These are phyloP conservation scores for Rickenella mellea DNA, from an alignment of 768 basidiomycete species.

Conservation along the genomic window DNA sequence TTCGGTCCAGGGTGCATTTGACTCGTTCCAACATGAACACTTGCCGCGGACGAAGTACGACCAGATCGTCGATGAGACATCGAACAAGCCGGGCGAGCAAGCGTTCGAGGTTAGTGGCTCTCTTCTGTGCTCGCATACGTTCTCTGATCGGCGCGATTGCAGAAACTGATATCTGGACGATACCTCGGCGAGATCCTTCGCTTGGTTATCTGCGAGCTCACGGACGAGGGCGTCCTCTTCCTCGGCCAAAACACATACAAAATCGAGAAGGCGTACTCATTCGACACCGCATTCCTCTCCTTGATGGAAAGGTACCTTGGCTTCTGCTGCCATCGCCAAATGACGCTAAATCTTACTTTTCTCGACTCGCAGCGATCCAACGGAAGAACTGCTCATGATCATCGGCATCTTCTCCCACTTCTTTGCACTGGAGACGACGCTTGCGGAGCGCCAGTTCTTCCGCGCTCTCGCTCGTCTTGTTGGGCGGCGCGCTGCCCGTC, in stretches of 20 bases:
- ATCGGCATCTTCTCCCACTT: slow-evolving; percentile 97
- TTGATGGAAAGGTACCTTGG: slow-evolving; percentile 80
- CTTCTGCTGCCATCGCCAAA: background rate
- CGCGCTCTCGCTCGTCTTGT: slow-evolving; percentile 84
- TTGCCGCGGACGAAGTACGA: slow-evolving; percentile 96
- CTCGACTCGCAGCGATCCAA: slow-evolving; percentile 62
- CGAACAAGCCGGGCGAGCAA: slow-evolving; percentile 96
- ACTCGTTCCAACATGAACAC: slow-evolving; percentile 90
- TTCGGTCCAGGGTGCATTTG: slow-evolving; percentile 77
- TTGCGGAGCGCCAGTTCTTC: slow-evolving; percentile 97
- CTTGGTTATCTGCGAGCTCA: slow-evolving; percentile 89
- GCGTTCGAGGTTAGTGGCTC: slow-evolving; percentile 62
- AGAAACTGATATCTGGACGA: slow-evolving; percentile 94
- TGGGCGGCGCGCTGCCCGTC: slow-evolving; percentile 78
- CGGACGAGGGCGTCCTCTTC: slow-evolving; percentile 95
- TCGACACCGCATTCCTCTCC: slow-evolving; percentile 95
- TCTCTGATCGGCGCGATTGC: slow-evolving; percentile 12
- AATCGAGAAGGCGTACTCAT: slow-evolving; percentile 83
- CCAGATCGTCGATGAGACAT: slow-evolving; percentile 79
- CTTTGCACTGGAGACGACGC: slow-evolving; percentile 91
- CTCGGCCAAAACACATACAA: slow-evolving; percentile 98
- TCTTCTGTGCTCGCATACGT: background rate
- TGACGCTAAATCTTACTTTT: background rate
- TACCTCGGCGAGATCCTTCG: slow-evolving; percentile 96
- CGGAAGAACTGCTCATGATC: slow-evolving; percentile 93